Base-by-base conservation (phyloP, 73 alveolate species). In the Breviolum minutum region DNA sequence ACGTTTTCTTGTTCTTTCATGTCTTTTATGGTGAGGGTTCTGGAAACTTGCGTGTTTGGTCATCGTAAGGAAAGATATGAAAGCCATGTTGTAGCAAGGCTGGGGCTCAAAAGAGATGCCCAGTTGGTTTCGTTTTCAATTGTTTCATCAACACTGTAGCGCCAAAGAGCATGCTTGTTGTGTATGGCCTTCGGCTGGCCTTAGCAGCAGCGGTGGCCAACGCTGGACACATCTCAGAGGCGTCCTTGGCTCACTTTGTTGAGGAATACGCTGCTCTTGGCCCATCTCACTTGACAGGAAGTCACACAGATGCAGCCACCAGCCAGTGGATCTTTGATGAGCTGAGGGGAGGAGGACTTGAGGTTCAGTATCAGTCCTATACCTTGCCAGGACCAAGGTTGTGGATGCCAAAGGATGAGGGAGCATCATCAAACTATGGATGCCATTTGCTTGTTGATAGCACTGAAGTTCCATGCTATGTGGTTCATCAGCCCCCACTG, bases 401-500 rank as follows among this genome's bases (percentile, higher is more conserved):
- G 26, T 83, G 92, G 92, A 22, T 83, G 20, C 92, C 92, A 27
- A 3, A 83, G 61, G 71, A 40, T 16, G 92, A 83, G 26, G 92
- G 92, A 13, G 60, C 62, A 24, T 20, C 73, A 22, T 19, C 13
- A 13, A 70, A 74, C 60, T 83, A 61, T 62, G 92, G 92, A 48
- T 83, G 92, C 60, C 76, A 83, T 54, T 61, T 83, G 76, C 62
- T 83, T 7, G 92, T 62, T 13, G 76, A 54, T 22, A 8, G 62
- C 13, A 20, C 10, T 20, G 76, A 16, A 7, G 22, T 83, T 60
- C 92, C 92, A 83, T 83, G 92, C 11, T 83, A 83, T n/a, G 92
- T 83, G 76, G 92, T 83, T 48, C 92, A 83, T 54, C 92, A 83
- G 76, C 92, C 92, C 13, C 92, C 92, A 0, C 40, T 20, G 73